Evolutionary conservation across 352 stramenopile genomes (phyloP).

Genomic region (Phytophthora pluvialis): DNA sequence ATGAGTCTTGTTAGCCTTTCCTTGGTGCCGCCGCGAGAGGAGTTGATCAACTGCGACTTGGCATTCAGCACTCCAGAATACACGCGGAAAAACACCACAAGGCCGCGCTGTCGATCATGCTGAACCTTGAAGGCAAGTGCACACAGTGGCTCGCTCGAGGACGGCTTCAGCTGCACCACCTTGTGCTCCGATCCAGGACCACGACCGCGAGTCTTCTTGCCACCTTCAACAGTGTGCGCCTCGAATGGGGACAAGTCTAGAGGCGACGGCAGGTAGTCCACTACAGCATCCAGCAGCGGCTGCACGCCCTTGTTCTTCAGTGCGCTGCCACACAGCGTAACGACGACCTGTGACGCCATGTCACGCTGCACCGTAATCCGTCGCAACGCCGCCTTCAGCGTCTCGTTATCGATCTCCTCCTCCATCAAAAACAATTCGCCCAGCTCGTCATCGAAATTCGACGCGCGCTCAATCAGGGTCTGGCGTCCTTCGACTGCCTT

Average conservation of each 20-base stretch:
- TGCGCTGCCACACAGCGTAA: constrained; percentile 69
- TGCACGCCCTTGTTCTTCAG: constrained; percentile 94
- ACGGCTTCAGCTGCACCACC: constrained; percentile 45
- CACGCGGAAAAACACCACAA: constrained; percentile 93
- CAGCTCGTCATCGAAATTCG: constrained; percentile 77
- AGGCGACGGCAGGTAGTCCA: constrained; percentile 97
- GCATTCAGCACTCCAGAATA: constrained; percentile 92
- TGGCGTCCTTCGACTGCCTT: constrained; percentile 50
- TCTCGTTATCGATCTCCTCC: constrained; percentile 56
- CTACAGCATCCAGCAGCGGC: constrained; percentile 97
- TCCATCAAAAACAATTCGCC: constrained; percentile 81
- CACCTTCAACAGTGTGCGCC: constrained; percentile 44
- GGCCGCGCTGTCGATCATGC: constrained; percentile 75
- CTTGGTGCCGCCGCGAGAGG: constrained; percentile 58
- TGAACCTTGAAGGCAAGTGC: constrained; percentile 82
- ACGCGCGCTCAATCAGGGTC: constrained; percentile 65
- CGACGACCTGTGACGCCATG: constrained; percentile 50
- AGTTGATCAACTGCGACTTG: constrained; percentile 84
- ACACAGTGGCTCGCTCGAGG: constrained; percentile 54
- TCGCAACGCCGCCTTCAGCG: constrained; percentile 60
- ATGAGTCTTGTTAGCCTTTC: constrained; percentile 82
- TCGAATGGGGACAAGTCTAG: constrained; percentile 85
- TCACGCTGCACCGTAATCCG: constrained; percentile 63
- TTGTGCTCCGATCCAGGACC: constrained; percentile 14
- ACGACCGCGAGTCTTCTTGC: constrained; percentile 43